Conservation (phyloP, 441 rosid genomes). For the Croton setiger region DNA sequence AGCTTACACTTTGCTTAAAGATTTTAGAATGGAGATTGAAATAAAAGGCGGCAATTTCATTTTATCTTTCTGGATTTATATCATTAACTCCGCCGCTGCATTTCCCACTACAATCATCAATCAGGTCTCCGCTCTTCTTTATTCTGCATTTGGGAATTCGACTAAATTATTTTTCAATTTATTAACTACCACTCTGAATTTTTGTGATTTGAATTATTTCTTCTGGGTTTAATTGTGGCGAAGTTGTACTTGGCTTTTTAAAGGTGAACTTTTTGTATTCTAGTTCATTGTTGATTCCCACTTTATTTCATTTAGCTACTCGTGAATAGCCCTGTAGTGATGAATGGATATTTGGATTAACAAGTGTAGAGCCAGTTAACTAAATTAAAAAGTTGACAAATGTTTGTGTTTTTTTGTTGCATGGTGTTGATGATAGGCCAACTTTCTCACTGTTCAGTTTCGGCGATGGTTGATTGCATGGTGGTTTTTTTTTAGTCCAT, state of each 20-base stretch:
- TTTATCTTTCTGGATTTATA: conserved; percentile 72
- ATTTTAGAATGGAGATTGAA: conserved; percentile 52
- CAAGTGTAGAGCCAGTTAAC: neutral
- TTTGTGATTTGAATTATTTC: neutral
- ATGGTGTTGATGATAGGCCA: neutral
- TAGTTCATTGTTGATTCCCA: neutral
- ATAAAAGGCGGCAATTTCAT: conserved; percentile 39
- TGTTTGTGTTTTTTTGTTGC: neutral
- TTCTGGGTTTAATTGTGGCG: neutral
- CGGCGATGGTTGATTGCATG: neutral
- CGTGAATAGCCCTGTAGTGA: neutral
- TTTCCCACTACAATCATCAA: conserved; percentile 54
- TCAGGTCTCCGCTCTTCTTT: conserved; percentile 36
- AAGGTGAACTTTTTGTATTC: neutral
- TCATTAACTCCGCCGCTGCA: conserved; percentile 35
- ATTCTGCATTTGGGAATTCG: neutral
- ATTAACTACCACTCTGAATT: neutral
- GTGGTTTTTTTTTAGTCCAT: neutral
- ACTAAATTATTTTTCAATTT: neutral
- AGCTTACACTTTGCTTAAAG: conserved; percentile 51
- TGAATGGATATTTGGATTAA: neutral
- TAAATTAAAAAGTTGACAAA: neutral
- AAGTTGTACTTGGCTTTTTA: neutral
- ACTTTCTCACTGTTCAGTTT: neutral
- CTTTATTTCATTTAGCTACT: neutral